phyloP scores from a whole-genome alignment of 495 filamentous ascomycete species.

The Acidiella bohemica region DNA sequence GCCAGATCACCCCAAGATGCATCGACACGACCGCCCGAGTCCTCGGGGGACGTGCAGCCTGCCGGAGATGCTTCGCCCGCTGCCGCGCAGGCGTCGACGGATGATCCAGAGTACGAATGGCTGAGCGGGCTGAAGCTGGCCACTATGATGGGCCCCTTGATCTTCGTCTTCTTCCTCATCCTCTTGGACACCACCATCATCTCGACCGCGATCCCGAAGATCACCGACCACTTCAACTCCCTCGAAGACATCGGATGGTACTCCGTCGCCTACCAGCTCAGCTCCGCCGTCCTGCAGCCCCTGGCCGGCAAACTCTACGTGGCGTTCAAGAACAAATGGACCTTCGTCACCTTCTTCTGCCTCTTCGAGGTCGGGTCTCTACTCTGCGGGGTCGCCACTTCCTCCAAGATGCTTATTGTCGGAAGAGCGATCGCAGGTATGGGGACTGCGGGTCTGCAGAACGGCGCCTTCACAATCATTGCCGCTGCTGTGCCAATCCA shows the following conservation, averaged over 20 bases:
- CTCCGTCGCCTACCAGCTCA: slow-evolving; percentile 5
- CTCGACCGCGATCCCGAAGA: slow-evolving; percentile 23
- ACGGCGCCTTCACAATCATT: slow-evolving; percentile 10
- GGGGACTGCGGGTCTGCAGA: slow-evolving; percentile 12
- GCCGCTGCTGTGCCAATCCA: slow-evolving; percentile 16
- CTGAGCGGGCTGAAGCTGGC: slow-evolving; percentile 3
- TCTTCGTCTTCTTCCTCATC: slow-evolving; percentile 24
- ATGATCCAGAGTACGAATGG: neutral
- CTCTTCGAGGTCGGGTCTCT: slow-evolving; percentile 17
- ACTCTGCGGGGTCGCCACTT: slow-evolving; percentile 12
- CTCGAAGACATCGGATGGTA: slow-evolving; percentile 29
- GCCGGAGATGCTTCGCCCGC: neutral
- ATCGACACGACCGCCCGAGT: neutral
- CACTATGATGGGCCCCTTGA: slow-evolving; percentile 16
- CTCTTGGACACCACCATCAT: slow-evolving; percentile 11
- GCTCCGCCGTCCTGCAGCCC: slow-evolving; percentile 23
- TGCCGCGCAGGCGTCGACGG: neutral
- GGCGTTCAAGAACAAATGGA: slow-evolving; percentile 23
- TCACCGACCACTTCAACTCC: slow-evolving; percentile 27
- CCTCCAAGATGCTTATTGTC: slow-evolving; percentile 16
- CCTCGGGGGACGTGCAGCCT: neutral
- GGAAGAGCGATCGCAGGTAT: slow-evolving; percentile 15
- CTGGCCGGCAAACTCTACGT: slow-evolving; percentile 26
- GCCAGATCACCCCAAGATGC: neutral
- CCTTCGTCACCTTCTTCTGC: slow-evolving; percentile 16